Evolutionary conservation across 345 rosid species (phyloP), one percentile per base, ranked within the genome.

Genomic region (Eucalyptus viminalis): DNA sequence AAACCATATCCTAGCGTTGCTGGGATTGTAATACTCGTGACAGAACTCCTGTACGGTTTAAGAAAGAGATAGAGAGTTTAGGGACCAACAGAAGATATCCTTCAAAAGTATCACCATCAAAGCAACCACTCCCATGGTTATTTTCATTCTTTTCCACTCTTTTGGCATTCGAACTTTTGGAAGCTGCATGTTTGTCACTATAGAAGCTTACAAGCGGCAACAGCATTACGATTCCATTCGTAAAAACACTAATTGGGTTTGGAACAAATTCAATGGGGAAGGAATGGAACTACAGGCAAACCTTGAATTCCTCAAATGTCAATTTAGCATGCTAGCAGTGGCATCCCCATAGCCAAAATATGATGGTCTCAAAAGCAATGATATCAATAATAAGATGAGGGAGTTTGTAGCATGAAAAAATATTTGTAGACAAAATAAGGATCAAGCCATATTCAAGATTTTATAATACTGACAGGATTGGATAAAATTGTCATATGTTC

Each of bases 1-100:
- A 92, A 97, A 97, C 98, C 99, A 96, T 89, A 97, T 97, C 91
- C 98, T 94, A 60, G 98, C 95, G 92, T 97, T 97, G 95, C 97
- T 97, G 43, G 99, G 99, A 91, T 95, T 98, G 93, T 97, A 97
- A 91, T 91, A 96, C 94, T 96, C 94, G 43, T 93, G 87, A 56
- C 3, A 6, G 8, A 51, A 51, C 22, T 51, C 56, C 22, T 51
- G 56, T 51, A 2, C 2, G 9, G 56, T 17, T 15, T 17, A 17
- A 51, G 56, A 1, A 51, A 51, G 22, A 17, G 25, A 54, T 9
- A 54, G 60, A 54, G 5, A 21, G 25, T 54, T 54, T 21, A 2
- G 25, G 25, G 25, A 8, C 60, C 60, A 54, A 54, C 60, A 4
- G 5, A 54, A 21, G 25, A 54, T 3, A 54, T 54, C 25, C 60